A percentile compares a stretch with the other conserved stretches of the same genome.
Evolutionary conservation across 2,329 filamentous ascomycete species (phyloP).

Genomic region (Monilinia fructicola): DNA sequence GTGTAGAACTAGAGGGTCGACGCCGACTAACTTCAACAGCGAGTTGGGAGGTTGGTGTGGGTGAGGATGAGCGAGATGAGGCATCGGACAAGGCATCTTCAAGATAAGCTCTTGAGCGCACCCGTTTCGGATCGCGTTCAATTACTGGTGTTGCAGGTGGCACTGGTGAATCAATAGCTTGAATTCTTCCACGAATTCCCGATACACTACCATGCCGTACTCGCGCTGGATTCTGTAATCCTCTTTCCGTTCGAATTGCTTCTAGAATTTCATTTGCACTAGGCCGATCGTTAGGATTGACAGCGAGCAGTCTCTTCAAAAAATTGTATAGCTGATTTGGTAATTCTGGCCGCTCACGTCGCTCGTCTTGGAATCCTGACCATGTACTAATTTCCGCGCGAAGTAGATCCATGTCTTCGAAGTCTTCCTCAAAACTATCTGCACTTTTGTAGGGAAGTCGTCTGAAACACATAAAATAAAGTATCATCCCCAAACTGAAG

Average conservation of each 20-base stretch:
- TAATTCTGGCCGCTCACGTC: slow-evolving; percentile 73
- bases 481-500: slow-evolving; percentile 97
- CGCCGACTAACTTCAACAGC: slow-evolving; percentile 27
- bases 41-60: slow-evolving; percentile 29
- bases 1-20: slow-evolving; percentile 10
- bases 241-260: slow-evolving; percentile 39
- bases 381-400: slow-evolving; percentile 83
- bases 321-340: slow-evolving; percentile 84
- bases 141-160: slow-evolving; percentile 36
- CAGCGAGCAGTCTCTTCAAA: slow-evolving; percentile 74
- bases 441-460: slow-evolving; percentile 81
- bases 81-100: slow-evolving; percentile 35
- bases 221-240: slow-evolving; percentile 37
- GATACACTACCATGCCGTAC: slow-evolving; percentile 33
- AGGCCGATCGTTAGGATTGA: slow-evolving; percentile 74
- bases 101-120: slow-evolving; percentile 33
- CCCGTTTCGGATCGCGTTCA: slow-evolving; percentile 34
- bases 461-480: slow-evolving; percentile 97
- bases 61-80: slow-evolving; percentile 29
- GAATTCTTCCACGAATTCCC: slow-evolving; percentile 36
- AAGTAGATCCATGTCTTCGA: slow-evolving; percentile 84
- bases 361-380: slow-evolving; percentile 81
- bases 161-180: slow-evolving; percentile 39
- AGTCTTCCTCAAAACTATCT: slow-evolving; percentile 83
- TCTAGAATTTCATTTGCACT: slow-evolving; percentile 79